Conservation (phyloP, 2,329 filamentous ascomycete species). For the Trichoderma semiorbis region DNA sequence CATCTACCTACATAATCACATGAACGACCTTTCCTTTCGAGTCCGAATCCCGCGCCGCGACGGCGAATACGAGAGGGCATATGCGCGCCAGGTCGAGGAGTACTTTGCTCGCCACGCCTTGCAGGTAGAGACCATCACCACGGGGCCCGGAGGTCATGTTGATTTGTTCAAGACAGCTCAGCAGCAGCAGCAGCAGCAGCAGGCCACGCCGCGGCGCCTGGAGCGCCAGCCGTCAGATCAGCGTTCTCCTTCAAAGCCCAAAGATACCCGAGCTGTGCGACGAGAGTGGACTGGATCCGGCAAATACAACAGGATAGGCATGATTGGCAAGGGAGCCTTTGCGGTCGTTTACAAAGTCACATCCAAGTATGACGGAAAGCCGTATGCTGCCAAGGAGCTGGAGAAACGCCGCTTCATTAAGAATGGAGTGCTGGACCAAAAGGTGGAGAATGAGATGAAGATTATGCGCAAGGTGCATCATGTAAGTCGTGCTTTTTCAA, state of each 20-base stretch:
- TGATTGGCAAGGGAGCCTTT: constrained; percentile 91
- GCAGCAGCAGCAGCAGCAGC: neutral
- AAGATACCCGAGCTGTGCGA: constrained; percentile 31
- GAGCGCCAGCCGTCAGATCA: constrained; percentile 11
- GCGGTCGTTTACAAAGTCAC: constrained; percentile 90
- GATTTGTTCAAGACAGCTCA: constrained; percentile 32
- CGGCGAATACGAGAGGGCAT: constrained; percentile 61
- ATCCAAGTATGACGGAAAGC: constrained; percentile 74
- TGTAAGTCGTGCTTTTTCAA: constrained; percentile 49
- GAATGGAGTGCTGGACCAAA: constrained; percentile 83
- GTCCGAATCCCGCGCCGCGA: constrained; percentile 79
- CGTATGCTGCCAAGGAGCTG: constrained; percentile 90
- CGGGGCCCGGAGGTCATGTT: constrained; percentile 46
- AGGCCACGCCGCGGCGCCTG: neutral
- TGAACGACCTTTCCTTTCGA: constrained; percentile 69
- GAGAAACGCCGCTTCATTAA: constrained; percentile 93
- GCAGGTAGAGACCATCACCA: constrained; percentile 39
- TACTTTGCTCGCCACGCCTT: constrained; percentile 53
- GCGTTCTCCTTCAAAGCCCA: constrained; percentile 24
- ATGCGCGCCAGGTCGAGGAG: constrained; percentile 63
- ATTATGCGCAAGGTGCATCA: constrained; percentile 88
- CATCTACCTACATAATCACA: constrained; percentile 54
- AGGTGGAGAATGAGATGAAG: constrained; percentile 93
- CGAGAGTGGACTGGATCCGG: constrained; percentile 79
- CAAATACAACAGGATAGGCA: constrained; percentile 77